Evolutionary conservation across 352 stramenopile species (phyloP), one percentile per base, ranked within the genome.

Genomic region (Phytopythium mirpurense): DNA sequence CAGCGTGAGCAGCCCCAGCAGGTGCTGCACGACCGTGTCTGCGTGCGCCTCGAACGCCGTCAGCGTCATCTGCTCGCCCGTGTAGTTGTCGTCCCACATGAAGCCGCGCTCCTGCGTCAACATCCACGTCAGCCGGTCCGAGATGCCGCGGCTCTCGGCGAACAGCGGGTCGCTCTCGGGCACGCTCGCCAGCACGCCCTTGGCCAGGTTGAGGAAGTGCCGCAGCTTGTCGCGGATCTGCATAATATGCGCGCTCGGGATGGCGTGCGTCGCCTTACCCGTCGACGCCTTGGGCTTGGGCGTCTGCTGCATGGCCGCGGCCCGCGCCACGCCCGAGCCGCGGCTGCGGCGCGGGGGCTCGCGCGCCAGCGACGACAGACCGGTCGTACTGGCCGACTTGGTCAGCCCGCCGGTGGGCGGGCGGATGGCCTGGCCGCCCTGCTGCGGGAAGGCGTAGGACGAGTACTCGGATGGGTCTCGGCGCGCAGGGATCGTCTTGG

Each of bases 1-100:
- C 56, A 98, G 83, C 19, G 90, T 97, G 27, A 99, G 65, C 47
- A 99, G 77, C 16, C 95, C 96, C 52, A 98, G 78, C 23, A 99
- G 65, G 53, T 98, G 95, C 21, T 77, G 78, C 35, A 97, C 63
- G 12, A 96, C 76, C 29, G 81, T 83, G 21, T 93, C 67, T 0
- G 86, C 71, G 45, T 92, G 71, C n/a, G 70, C 67, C 63, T 97
- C 87, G 63, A 89, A 93, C 14, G 72, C 80, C 10, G 82, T 89
- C 1, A 94, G 67, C 12, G 89, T 96, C 32, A 99, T 86, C 51
- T 97, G 87, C 56, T 97, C 88, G 18, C 93, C 95, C 37, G 95
- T 97, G 79, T 99, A 99, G 35, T 87, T 85, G 68, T 99, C 95
- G 61, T 99, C 90, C 95, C 96, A 99, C 78, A 99, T 97, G 70